Base-by-base conservation (phyloP, 139 green algal genomes). In the Pedinophyceae sp. region DNA sequence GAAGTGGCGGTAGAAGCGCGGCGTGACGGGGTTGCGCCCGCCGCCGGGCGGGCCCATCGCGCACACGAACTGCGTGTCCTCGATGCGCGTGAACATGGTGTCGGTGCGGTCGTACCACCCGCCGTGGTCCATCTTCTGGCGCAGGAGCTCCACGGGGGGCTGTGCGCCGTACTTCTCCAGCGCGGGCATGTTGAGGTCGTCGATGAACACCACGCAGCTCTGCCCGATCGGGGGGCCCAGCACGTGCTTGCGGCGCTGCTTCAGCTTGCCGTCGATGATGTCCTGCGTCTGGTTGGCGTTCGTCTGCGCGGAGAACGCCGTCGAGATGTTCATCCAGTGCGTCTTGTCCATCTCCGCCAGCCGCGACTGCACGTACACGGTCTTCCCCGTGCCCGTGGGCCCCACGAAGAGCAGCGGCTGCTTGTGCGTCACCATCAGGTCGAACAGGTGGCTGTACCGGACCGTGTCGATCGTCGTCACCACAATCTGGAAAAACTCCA, bases 401-500 rank as follows among this genome's bases (percentile, higher is more conserved):
- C 69, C 69, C 13, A 28, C 60, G 59, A 68, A 71, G 23, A 77
- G 52, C 15, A 65, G 40, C 52, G 69, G 64, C 16, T 54, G 50
- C 26, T 43, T 43, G 47, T 67, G 50, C 43, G 28, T 60, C 10
- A 68, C 22, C 22, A 73, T 53, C 13, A 28, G 41, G 54, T 71
- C 47, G 19, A 77, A 48, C 2, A 89, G 57, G 63, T 78, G 77
- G 1, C 48, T 72, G 53, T 82, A 85, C 34, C 77, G 68, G 30
- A 82, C 55, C 4, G 77, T 86, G 64, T 86, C 77, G 2, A 83
- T 60, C 3, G 81, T 90, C n/a, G 72, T 70, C 20, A 90, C 68
- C 49, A 90, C 73, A 64, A 90, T 86, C 46, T 55, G 63, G 40
- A 66, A 65, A 65, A 85, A 88, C 41, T 74, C 67, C 5, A 22